Evolutionary conservation across 345 rosid species (phyloP), one percentile per base, ranked within the genome.

Genomic region (Eucalyptus polyanthemos): DNA sequence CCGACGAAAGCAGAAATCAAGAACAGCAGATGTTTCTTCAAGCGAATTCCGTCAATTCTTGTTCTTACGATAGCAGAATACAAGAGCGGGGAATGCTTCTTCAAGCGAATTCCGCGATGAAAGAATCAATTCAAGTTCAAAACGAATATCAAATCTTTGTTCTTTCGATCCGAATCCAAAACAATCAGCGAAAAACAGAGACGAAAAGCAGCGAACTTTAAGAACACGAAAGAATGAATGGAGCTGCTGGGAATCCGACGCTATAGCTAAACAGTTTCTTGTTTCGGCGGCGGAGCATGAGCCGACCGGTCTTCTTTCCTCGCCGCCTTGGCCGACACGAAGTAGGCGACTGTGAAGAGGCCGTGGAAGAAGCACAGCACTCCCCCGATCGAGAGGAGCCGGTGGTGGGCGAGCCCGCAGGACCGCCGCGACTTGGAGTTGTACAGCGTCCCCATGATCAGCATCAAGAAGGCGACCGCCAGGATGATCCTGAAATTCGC

Each of bases 351-450:
- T 9, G 91, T 88, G 90, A 95, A 96, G 85, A 95, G 94, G 42
- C 96, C 98, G 89, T 97, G 99, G 87, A 96, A 72, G 96, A 97
- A 97, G 90, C 98, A 97, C 13, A 97, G 89, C 87, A 96, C 91
- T 24, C 99, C 99, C 86, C 99, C 99, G 11, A 95, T 88, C 14
- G 95, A 94, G 9, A 96, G 90, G 11, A 96, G 90, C 13, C 95
- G 95, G 89, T 94, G 95, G 90, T 94, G 96, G 7, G 95, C 69
- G 87, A 97, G 86, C 49, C 96, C 94, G 6, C 99, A 96, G 5
- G 91, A 58, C 92, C 93, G 95, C 88, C 97, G 94, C 17, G 98
- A 93, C 93, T 90, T 95, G 54, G 98, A 92, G 91, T 96, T 97
- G 44, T 93, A 90, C 90, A 95, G 44, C 8, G 96, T 92, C 87